Percentiles rank a stretch among this genome's conserved stretches.
These are phyloP conservation scores for Inga laurina DNA, from an alignment of 306 rosid species.

Conservation along the genomic window DNA sequence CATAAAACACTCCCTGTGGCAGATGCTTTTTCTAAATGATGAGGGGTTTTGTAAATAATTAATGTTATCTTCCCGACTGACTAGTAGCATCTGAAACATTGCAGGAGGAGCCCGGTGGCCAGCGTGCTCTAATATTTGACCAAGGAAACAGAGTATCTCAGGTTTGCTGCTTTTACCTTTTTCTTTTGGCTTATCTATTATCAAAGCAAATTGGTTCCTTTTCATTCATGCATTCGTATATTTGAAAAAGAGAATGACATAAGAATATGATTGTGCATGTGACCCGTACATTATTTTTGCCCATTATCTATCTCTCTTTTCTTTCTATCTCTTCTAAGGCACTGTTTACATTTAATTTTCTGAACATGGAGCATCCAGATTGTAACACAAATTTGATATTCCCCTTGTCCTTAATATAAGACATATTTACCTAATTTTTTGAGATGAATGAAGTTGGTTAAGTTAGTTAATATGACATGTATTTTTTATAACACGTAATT, in stretches of 20 bases:
- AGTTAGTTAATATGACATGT: too few relatives aligned
- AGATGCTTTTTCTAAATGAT: not conserved
- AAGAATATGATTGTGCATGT: not conserved
- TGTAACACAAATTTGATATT: not conserved
- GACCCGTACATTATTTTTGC: not conserved
- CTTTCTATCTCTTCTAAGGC: not conserved
- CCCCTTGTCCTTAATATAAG: too few relatives aligned
- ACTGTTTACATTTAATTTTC: not conserved
- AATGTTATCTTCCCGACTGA: conserved; percentile 2
- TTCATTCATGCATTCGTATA: not conserved
- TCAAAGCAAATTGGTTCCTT: not conserved
- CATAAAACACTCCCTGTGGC: not conserved
- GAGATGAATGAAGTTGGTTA: too few relatives aligned
- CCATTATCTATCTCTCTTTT: not conserved
- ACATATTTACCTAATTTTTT: too few relatives aligned
- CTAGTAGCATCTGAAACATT: conserved; percentile 9
- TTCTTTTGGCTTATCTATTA: not conserved
- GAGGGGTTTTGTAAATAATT: not conserved
- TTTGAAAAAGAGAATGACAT: not conserved
- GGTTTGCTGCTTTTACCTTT: conserved; percentile 43
- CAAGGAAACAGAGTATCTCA: conserved; percentile 97
- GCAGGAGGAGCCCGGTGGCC: conserved; percentile 99
- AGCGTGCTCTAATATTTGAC: conserved; percentile 92
- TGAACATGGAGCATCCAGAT: not conserved
- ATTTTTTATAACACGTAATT: too few relatives aligned